A percentile compares a stretch with the other conserved stretches of the same genome.
Conservation (phyloP, 2,329 filamentous ascomycete genomes). For the Metarhizium sp. region DNA sequence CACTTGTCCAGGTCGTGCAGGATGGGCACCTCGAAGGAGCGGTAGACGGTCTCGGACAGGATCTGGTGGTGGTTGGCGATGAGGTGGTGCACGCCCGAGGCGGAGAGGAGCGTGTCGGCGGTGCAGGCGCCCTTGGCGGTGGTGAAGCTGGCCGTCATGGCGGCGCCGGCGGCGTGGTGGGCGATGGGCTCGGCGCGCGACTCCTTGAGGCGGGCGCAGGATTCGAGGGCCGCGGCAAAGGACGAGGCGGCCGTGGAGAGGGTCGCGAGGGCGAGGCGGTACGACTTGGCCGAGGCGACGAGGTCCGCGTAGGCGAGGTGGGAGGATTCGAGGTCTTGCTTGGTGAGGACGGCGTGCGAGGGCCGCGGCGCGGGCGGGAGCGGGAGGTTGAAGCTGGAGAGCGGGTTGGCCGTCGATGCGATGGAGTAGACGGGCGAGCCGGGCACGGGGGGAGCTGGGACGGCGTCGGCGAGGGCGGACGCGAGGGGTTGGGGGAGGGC, state of each 20-base stretch:
- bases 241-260: conserved; percentile 52
- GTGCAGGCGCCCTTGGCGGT: conserved; percentile 43
- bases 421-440: conserved; percentile 55
- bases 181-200: conserved; percentile 50
- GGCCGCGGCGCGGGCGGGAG: conserved; percentile 50
- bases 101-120: conserved; percentile 52
- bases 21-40: conserved; percentile 57
- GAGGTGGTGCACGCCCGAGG: conserved; percentile 56
- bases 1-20: conserved; percentile 61
- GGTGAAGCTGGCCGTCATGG: conserved; percentile 38
- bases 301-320: conserved; percentile 55
- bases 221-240: conserved; percentile 56
- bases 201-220: conserved; percentile 60
- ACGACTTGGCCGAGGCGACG: conserved; percentile 51
- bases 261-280: conserved; percentile 51
- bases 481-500: conserved; percentile 22
- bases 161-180: conserved; percentile 22
- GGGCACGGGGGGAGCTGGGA: conserved; percentile 53
- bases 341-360: conserved; percentile 50
- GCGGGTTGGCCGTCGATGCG: conserved; percentile 51
- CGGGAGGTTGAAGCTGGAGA: conserved; percentile 50
- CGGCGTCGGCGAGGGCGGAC: conserved; percentile 39
- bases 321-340: conserved; percentile 53
- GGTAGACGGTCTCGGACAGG: conserved; percentile 58
- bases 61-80: conserved; percentile 64